Percentiles rank a stretch among this genome's conserved stretches.
Conservation (phyloP, 352 stramenopile species). For the Phytophthora tubulina region DNA sequence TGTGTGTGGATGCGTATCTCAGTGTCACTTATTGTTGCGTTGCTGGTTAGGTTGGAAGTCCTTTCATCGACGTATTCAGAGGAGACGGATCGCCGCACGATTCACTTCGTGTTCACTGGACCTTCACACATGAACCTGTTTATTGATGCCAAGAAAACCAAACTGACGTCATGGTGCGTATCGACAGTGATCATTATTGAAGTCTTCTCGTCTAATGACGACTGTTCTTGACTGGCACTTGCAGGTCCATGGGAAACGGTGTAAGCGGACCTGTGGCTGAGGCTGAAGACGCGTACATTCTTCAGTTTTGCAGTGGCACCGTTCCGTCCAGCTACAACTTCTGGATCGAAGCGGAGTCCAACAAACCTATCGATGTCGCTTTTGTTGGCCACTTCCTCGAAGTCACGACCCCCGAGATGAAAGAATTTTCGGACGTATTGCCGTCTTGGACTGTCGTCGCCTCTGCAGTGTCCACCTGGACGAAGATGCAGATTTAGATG, state of each 20-base stretch:
- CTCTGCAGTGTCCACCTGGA: slow-evolving; percentile 69
- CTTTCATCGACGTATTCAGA: slow-evolving; percentile 68
- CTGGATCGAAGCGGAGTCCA: slow-evolving; percentile 74
- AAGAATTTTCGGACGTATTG: slow-evolving; percentile 51
- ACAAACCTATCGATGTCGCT: slow-evolving; percentile 60
- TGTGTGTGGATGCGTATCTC: neutral
- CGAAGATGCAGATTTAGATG: slow-evolving; percentile 61
- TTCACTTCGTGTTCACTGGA: slow-evolving; percentile 76
- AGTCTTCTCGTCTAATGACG: neutral
- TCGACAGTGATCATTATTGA: neutral
- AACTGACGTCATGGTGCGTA: slow-evolving; percentile 72
- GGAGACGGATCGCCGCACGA: slow-evolving; percentile 58
- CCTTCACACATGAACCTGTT: slow-evolving; percentile 80
- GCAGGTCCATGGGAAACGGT: slow-evolving; percentile 77
- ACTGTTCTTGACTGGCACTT: slow-evolving; percentile 10
- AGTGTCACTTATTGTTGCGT: slow-evolving; percentile 10
- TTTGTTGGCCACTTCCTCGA: slow-evolving; percentile 81
- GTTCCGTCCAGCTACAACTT: slow-evolving; percentile 75
- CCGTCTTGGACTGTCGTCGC: slow-evolving; percentile 60
- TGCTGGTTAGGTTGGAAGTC: slow-evolving; percentile 53
- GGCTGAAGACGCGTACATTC: slow-evolving; percentile 76
- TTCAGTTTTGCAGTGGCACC: slow-evolving; percentile 74
- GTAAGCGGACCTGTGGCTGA: slow-evolving; percentile 61
- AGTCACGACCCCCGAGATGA: slow-evolving; percentile 55
- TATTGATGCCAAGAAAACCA: slow-evolving; percentile 78